Percentiles rank a stretch among this genome's conserved stretches.
Evolutionary conservation across 208 protist species (phyloP).

Genomic region (Endotrypanum monterogeii): DNA sequence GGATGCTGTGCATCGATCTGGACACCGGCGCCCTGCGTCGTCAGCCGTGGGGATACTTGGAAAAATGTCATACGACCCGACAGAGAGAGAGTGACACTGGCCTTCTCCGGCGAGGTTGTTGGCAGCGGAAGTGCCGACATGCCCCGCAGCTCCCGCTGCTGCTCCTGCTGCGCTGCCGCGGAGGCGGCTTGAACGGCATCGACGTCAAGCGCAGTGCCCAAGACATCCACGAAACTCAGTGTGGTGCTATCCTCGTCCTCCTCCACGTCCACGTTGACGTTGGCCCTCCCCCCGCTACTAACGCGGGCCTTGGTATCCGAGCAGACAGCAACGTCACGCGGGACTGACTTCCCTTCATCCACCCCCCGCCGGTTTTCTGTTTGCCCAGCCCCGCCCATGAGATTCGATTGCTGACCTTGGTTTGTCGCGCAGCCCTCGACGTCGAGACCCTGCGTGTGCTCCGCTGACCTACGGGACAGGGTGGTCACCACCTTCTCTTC

Average conservation of each 20-base stretch:
- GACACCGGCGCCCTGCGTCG: slow-evolving; percentile 18
- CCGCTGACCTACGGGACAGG: neutral
- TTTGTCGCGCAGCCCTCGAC: neutral
- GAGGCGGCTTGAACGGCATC: slow-evolving; percentile 26
- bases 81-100: neutral
- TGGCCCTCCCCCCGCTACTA: neutral
- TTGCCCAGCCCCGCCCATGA: neutral
- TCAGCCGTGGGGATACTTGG: slow-evolving; percentile 14
- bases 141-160: neutral
- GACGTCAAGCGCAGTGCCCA: slow-evolving; percentile 53
- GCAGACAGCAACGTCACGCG: no score
- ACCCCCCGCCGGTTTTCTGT: neutral
- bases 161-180: neutral
- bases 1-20: slow-evolving; percentile 11
- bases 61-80: neutral
- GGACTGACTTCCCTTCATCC: no score
- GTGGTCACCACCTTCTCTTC: neutral
- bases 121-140: neutral
- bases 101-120: neutral
- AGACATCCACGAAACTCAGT: slow-evolving; percentile 48
- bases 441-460: neutral
- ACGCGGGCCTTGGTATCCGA: neutral
- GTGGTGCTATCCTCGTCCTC: slow-evolving; percentile 2
- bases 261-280: neutral
- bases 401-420: neutral